Percentiles rank a stretch among this genome's conserved stretches.
These are phyloP conservation scores for Rubia peregrina DNA, from an alignment of 305 asterid genomes.

Conservation along the genomic window DNA sequence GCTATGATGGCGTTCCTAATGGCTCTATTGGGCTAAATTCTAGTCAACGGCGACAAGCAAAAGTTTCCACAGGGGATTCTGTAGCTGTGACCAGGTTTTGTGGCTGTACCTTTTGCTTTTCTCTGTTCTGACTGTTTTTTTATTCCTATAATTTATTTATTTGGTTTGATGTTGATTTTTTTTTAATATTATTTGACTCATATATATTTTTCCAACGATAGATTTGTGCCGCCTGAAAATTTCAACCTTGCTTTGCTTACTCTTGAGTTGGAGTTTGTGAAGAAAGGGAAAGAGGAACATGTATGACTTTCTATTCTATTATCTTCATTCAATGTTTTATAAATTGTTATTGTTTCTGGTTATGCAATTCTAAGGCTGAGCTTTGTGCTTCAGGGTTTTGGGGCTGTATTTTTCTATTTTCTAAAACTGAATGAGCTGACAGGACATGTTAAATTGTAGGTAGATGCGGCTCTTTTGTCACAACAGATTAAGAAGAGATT, in stretches of 20 bases:
- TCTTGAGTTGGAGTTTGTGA: slow-evolving; percentile 92
- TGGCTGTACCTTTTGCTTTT: neutral
- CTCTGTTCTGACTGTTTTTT: slow-evolving; percentile 8
- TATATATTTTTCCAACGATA: slow-evolving; percentile 21
- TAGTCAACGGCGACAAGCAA: slow-evolving; percentile 86
- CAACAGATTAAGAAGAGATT: slow-evolving; percentile 69
- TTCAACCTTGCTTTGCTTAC: slow-evolving; percentile 74
- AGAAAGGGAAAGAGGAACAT: slow-evolving; percentile 87
- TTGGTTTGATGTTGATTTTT: neutral
- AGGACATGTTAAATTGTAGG: slow-evolving; percentile 40
- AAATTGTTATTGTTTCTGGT: slow-evolving; percentile 6
- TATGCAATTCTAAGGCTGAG: neutral
- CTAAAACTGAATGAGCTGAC: slow-evolving; percentile 22
- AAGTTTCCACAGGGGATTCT: slow-evolving; percentile 76
- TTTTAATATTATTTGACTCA: neutral
- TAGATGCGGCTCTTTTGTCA: slow-evolving; percentile 73
- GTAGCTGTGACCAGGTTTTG: slow-evolving; percentile 65
- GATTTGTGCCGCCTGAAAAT: slow-evolving; percentile 80
- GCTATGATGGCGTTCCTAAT: slow-evolving; percentile 44
- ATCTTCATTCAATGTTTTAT: neutral
- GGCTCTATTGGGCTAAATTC: slow-evolving; percentile 81
- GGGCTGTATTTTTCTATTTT: neutral
- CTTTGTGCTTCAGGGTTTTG: neutral
- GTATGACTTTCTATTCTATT: slow-evolving; percentile 30
- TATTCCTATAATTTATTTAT: neutral